Conservation (phyloP, 169 alveolate genomes). For the Plasmodium ovale region DNA sequence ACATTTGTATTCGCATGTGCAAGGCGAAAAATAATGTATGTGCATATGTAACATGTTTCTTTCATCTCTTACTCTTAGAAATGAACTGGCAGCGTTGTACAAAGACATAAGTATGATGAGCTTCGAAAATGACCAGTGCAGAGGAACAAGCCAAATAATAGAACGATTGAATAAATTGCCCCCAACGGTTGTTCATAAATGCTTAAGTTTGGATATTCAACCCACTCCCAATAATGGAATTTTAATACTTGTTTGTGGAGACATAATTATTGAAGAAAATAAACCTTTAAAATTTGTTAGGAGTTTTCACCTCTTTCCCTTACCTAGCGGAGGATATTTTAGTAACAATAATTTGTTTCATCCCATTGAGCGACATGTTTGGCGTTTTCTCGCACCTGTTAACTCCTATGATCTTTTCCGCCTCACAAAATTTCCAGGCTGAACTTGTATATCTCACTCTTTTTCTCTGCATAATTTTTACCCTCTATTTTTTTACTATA, state of each 20-base stretch:
- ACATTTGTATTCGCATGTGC: background rate
- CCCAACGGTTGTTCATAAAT: constrained; percentile 80
- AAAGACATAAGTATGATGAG: constrained; percentile 77
- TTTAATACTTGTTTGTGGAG: constrained; percentile 86
- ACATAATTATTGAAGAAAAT: constrained; percentile 85
- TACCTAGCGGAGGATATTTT: constrained; percentile 84
- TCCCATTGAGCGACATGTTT: background rate
- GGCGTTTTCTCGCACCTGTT: too few species aligned
- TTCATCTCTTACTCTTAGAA: constrained; percentile 15
- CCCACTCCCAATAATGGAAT: constrained; percentile 88
- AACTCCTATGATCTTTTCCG: too few species aligned
- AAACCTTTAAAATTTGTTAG: constrained; percentile 88
- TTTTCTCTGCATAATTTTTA: too few species aligned
- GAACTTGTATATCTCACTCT: too few species aligned
- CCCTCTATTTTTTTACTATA: too few species aligned
- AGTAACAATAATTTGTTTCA: constrained; percentile 23
- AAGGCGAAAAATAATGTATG: background rate
- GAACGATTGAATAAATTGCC: constrained; percentile 71
- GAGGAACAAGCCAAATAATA: constrained; percentile 69
- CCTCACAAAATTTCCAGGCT: too few species aligned
- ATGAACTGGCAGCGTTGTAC: constrained; percentile 63
- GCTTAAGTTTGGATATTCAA: constrained; percentile 85
- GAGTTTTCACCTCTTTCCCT: constrained; percentile 84
- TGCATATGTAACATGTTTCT: background rate
- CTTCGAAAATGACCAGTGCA: constrained; percentile 72